A percentile compares a stretch with the other conserved stretches of the same genome.
Evolutionary conservation across 305 asterid species (phyloP).

Genomic region (Solanum hybrid): DNA sequence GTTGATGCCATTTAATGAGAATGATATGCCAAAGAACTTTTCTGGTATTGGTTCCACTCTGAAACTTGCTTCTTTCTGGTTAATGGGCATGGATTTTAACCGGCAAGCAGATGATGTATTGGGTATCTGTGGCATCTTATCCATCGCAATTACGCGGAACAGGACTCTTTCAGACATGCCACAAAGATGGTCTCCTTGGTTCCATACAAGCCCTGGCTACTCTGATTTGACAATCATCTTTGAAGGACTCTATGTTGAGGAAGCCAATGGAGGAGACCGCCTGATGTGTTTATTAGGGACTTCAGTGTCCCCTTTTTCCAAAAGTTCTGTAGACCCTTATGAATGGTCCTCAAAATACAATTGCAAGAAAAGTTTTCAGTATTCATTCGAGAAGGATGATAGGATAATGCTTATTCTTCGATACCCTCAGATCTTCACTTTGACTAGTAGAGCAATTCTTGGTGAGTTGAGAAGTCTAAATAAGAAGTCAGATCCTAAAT

Average conservation of each 20-base stretch:
- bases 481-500: neutral
- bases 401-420: constrained; percentile 7
- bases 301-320: neutral
- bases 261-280: constrained; percentile 3
- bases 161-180: constrained; percentile 1
- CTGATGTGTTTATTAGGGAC: constrained; percentile 13
- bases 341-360: neutral
- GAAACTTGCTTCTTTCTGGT: constrained; percentile 2
- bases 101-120: neutral
- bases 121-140: constrained; percentile 5
- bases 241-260: constrained; percentile 14
- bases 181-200: constrained; percentile 1
- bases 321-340: neutral
- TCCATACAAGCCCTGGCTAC: constrained; percentile 9
- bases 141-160: constrained; percentile 4
- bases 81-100: constrained; percentile 4
- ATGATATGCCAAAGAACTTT: constrained; percentile 13
- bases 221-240: constrained; percentile 5
- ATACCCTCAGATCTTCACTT: constrained; percentile 6
- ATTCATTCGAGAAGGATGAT: neutral
- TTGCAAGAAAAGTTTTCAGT: neutral
- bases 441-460: constrained; percentile 8
- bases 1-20: constrained; percentile 12
- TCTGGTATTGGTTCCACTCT: neutral
- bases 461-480: constrained; percentile 15